Percentiles rank a stretch among this genome's conserved stretches.
These are phyloP conservation scores for Suillus decipiens DNA, from an alignment of 768 basidiomycete genomes.

Conservation along the genomic window DNA sequence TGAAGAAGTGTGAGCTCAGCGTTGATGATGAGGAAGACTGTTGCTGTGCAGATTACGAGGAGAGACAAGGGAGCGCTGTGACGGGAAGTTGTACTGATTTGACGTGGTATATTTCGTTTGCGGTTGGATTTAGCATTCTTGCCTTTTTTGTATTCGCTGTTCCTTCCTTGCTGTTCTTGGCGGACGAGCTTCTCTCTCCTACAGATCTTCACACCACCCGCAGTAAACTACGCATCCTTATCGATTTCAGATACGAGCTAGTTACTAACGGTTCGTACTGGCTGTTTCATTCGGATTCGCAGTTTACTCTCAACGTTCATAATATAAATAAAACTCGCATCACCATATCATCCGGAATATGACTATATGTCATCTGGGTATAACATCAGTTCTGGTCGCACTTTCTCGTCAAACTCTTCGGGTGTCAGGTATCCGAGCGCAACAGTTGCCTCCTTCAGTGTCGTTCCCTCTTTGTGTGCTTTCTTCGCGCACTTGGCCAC, in stretches of 20 bases:
- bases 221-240: background rate
- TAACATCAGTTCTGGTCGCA: constrained; percentile 90
- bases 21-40: constrained; percentile 15
- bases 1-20: background rate
- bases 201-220: background rate
- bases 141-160: constrained; percentile 31
- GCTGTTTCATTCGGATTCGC: background rate
- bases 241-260: background rate
- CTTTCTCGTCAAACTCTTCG: constrained; percentile 94
- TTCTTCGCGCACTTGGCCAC: constrained; percentile 99
- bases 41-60: constrained; percentile 23
- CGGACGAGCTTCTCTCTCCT: constrained; percentile 21
- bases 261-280: background rate
- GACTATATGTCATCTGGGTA: constrained; percentile 56
- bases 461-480: constrained; percentile 98
- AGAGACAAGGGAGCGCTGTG: constrained; percentile 26
- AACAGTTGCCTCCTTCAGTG: constrained; percentile 93
- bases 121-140: constrained; percentile 35
- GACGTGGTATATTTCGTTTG: constrained; percentile 34
- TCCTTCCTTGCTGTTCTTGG: constrained; percentile 26
- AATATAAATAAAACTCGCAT: too few species aligned
- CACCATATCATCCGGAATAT: too few species aligned
- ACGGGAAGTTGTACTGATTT: constrained; percentile 33
- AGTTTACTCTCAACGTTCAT: too few species aligned
- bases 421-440: constrained; percentile 80